Conservation (phyloP, 2,329 filamentous ascomycete genomes). For the Colletotrichum agaves region DNA sequence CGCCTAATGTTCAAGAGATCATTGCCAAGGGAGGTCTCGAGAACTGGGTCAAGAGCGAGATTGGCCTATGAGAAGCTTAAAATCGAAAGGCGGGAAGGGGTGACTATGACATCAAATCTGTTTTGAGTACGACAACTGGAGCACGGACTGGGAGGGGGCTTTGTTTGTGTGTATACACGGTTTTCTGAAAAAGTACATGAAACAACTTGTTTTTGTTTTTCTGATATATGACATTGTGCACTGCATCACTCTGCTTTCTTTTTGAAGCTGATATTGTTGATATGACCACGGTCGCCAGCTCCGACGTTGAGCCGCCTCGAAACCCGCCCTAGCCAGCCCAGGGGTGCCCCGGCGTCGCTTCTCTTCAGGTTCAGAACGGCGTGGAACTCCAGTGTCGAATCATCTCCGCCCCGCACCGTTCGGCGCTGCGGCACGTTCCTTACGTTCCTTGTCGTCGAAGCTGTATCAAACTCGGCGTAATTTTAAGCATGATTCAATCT, state of each 20-base stretch:
- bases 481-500: no score
- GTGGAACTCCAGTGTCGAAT: neutral
- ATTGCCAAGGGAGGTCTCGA: constrained; percentile 82
- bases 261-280: neutral
- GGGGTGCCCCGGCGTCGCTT: neutral
- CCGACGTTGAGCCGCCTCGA: neutral
- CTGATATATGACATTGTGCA: neutral
- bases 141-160: neutral
- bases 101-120: neutral
- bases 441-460: neutral
- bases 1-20: constrained; percentile 87
- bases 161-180: neutral
- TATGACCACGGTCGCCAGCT: neutral
- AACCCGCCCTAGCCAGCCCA: neutral
- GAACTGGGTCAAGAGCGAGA: constrained; percentile 82
- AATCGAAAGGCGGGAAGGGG: neutral
- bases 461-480: no score
- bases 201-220: neutral
- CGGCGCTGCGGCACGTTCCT: neutral
- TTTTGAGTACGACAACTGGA: constrained; percentile 15
- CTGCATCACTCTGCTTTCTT: neutral
- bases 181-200: neutral
- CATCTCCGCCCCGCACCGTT: neutral
- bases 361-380: neutral
- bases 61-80: constrained; percentile 45